Evolutionary conservation across 2,329 filamentous ascomycete genomes (phyloP), one percentile per base, ranked within the genome.

Genomic region (Epichloe coenophiala): DNA sequence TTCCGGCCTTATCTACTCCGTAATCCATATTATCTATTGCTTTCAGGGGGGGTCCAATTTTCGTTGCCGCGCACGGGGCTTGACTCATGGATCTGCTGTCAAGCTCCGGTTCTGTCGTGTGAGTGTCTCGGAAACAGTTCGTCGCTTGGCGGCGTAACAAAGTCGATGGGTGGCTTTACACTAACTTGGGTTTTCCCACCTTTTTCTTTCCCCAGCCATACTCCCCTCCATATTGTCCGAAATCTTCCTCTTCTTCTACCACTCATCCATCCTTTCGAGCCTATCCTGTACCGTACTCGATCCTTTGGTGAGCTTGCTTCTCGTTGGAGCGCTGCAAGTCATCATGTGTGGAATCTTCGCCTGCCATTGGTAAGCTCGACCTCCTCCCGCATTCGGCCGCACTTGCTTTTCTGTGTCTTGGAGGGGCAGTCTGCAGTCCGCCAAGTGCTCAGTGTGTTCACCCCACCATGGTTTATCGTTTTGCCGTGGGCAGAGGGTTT

Each of bases 311-410:
- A 37, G 13, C 27, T 49, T 49, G 35, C 51, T 45, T 45, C 45
- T 44, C 19, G 23, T 45, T 45, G 42, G 37, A 50, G 47, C 9
- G 44, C 47, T 55, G 60, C 56, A 63, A 61, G 67, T 65, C 75
- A 85, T 68, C 62, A 95, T 95, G 89, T 95, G 89, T 84, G 89
- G 89, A 71, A 95, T 96, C 65, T 96, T 96, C 71, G 90, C 88
- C 63, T 96, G 90, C 73, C 88, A 96, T 72, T 76, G 80, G 89
- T 95, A 73, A 68, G 82, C 77, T 39, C 45, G 40, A 39, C 15
- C 12, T 27, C 35, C 17, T 50, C 39, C 46, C 45, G 17, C 46
- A 40, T 33, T 17, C 46, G 48, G 42, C 23, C 23, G 50, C 8
- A n/a, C 47, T 36, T 41, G 27, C 13, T 7, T 11, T 45, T 51